Evolutionary conservation across 371 early-diverging fungal species (phyloP).

Genomic region (Gilbertella persicaria): DNA sequence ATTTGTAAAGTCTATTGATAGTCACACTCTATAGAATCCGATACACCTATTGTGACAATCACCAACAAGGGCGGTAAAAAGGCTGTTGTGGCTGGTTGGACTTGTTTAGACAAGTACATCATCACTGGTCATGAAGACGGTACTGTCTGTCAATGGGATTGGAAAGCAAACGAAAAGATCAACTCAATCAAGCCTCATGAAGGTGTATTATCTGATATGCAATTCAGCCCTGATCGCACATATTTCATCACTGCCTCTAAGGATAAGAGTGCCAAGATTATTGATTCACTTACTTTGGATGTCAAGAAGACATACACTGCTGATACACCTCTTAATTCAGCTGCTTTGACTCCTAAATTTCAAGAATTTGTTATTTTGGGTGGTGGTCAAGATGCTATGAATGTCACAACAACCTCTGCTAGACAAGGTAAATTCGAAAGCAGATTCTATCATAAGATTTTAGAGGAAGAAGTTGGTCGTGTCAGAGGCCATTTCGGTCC

Average conservation of each 20-base stretch:
- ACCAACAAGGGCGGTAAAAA: conserved; percentile 74
- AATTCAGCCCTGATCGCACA: conserved; percentile 89
- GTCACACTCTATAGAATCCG: conserved; percentile 55
- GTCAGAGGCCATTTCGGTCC: conserved; percentile 99
- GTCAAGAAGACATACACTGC: conserved; percentile 85
- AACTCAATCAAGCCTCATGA: conserved; percentile 72
- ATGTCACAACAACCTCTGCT: conserved; percentile 95
- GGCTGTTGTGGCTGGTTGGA: conserved; percentile 94
- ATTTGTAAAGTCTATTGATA: background rate
- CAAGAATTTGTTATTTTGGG: conserved; percentile 82
- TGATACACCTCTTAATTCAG: conserved; percentile 97
- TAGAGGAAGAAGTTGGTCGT: conserved; percentile 96
- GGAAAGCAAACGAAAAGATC: conserved; percentile 72
- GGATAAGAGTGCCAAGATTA: conserved; percentile 93
- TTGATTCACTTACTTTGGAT: conserved; percentile 85
- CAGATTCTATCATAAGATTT: conserved; percentile 97
- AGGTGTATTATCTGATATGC: conserved; percentile 88
- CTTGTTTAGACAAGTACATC: conserved; percentile 87
- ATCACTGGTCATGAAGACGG: conserved; percentile 95
- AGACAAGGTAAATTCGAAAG: conserved; percentile 98
- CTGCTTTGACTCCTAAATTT: conserved; percentile 85
- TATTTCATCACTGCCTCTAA: conserved; percentile 97
- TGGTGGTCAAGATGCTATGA: conserved; percentile 84
- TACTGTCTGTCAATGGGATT: conserved; percentile 85
- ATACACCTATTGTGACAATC: conserved; percentile 72